Conservation (phyloP, 768 basidiomycete genomes). For the Inosperma sp. region DNA sequence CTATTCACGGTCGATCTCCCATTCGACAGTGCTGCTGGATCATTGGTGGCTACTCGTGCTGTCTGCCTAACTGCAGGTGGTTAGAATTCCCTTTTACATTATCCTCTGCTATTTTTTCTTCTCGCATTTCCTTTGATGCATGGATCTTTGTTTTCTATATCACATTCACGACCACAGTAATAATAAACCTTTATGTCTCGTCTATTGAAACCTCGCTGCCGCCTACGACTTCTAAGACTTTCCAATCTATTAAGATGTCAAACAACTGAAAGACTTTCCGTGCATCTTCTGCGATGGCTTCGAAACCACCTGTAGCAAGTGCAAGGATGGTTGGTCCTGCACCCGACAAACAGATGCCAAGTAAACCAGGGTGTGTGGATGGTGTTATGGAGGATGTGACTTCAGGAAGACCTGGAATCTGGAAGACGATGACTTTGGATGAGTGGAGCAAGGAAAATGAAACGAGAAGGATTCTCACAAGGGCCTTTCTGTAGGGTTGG, state of each 20-base stretch:
- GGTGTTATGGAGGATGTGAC: slow-evolving; percentile 90
- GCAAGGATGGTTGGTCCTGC: slow-evolving; percentile 98
- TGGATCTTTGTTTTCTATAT: slow-evolving; percentile 18
- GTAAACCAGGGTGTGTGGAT: slow-evolving; percentile 82
- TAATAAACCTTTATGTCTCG: no score
- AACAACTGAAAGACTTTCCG: slow-evolving; percentile 64
- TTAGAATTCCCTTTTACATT: slow-evolving; percentile 26
- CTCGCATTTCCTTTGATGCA: background rate
- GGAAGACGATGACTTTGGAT: slow-evolving; percentile 4
- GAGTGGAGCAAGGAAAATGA: background rate
- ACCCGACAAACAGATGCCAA: slow-evolving; percentile 96
- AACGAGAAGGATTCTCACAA: slow-evolving; percentile 48
- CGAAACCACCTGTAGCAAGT: slow-evolving; percentile 81
- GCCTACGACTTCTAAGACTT: slow-evolving; percentile 63
- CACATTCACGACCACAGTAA: no score
- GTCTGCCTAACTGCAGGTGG: slow-evolving; percentile 86
- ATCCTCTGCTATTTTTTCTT: slow-evolving; percentile 2
- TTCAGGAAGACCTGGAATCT: slow-evolving; percentile 96
- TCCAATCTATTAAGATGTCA: slow-evolving; percentile 86
- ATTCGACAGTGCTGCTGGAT: slow-evolving; percentile 60
- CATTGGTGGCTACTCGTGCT: slow-evolving; percentile 79
- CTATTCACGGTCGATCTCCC: slow-evolving; percentile 86
- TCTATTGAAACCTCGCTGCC: slow-evolving; percentile 41
- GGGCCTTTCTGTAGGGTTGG: slow-evolving; percentile 87
- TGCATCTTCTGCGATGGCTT: slow-evolving; percentile 80